These are phyloP conservation scores for Penicillium maclennaniae DNA, from an alignment of 495 filamentous ascomycete species.

Conservation along the genomic window DNA sequence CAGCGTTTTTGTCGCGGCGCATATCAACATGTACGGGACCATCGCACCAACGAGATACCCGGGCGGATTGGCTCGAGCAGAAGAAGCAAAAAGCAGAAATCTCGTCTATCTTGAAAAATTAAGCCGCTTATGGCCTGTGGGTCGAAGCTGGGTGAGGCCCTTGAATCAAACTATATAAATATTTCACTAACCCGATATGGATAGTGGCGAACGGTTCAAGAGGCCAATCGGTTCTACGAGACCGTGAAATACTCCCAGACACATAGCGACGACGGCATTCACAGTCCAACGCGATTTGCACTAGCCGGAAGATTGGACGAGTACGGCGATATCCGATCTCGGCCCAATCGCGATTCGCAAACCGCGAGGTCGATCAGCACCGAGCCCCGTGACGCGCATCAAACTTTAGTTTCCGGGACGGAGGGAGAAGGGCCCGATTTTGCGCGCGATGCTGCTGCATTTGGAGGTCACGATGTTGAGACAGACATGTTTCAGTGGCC, in stretches of 20 bases:
- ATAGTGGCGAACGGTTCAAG: constrained; percentile 42
- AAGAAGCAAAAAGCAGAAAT: constrained; percentile 35
- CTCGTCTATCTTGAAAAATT: constrained; percentile 38
- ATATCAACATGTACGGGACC: constrained; percentile 47
- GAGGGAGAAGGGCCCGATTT: background rate
- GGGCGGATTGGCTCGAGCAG: constrained; percentile 34
- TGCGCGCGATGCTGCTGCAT: constrained; percentile 8
- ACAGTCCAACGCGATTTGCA: constrained; percentile 29
- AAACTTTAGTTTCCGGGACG: background rate
- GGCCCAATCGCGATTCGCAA: constrained; percentile 20
- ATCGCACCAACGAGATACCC: constrained; percentile 37
- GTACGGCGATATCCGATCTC: constrained; percentile 44
- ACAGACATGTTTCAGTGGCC: constrained; percentile 46
- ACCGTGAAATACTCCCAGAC: constrained; percentile 30
- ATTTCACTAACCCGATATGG: background rate
- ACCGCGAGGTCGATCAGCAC: constrained; percentile 9
- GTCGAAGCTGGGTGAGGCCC: constrained; percentile 36
- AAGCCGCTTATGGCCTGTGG: constrained; percentile 39
- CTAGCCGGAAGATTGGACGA: constrained; percentile 40
- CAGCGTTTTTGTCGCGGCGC: constrained; percentile 43
- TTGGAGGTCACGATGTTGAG: constrained; percentile 29
- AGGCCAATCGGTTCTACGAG: constrained; percentile 42
- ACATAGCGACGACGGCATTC: constrained; percentile 18
- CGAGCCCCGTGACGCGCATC: constrained; percentile 5
- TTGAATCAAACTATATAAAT: background rate